phyloP scores from a whole-genome alignment of 805 yeast species.

The Candida glaebosa region DNA sequence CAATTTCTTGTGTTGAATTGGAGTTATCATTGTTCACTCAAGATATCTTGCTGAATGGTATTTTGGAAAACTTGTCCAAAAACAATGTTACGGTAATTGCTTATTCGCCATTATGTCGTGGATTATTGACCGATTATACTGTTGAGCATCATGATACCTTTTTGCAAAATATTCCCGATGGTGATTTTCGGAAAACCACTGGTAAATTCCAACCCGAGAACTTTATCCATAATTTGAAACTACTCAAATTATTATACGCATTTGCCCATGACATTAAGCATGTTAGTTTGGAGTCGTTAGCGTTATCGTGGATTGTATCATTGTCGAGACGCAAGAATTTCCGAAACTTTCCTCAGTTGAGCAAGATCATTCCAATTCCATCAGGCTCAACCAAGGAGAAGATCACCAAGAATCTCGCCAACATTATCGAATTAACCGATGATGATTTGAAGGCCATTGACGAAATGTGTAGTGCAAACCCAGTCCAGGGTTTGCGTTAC shows the following conservation, averaged over 20 bases:
- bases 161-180: constrained; percentile 46
- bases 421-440: constrained; percentile 45
- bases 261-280: constrained; percentile 45
- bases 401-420: constrained; percentile 56
- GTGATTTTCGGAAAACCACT: constrained; percentile 48
- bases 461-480: constrained; percentile 37
- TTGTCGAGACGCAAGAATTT: constrained; percentile 60
- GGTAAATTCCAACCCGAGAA: constrained; percentile 63
- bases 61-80: constrained; percentile 56
- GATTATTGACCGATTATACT: constrained; percentile 65
- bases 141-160: constrained; percentile 31
- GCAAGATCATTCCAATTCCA: constrained; percentile 75
- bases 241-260: constrained; percentile 48
- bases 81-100: constrained; percentile 65
- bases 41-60: constrained; percentile 60
- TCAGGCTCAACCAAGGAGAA: constrained; percentile 62
- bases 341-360: constrained; percentile 38
- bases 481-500: constrained; percentile 58
- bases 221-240: constrained; percentile 46
- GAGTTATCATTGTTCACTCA: constrained; percentile 74
- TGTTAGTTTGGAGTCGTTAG: constrained; percentile 55
- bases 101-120: constrained; percentile 82
- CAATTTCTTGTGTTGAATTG: constrained; percentile 68
- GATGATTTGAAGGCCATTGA: constrained; percentile 55
- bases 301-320: constrained; percentile 47